These are phyloP conservation scores for Protomyces arabidopsidicola DNA, from an alignment of 1,139 yeast species.

Conservation along the genomic window DNA sequence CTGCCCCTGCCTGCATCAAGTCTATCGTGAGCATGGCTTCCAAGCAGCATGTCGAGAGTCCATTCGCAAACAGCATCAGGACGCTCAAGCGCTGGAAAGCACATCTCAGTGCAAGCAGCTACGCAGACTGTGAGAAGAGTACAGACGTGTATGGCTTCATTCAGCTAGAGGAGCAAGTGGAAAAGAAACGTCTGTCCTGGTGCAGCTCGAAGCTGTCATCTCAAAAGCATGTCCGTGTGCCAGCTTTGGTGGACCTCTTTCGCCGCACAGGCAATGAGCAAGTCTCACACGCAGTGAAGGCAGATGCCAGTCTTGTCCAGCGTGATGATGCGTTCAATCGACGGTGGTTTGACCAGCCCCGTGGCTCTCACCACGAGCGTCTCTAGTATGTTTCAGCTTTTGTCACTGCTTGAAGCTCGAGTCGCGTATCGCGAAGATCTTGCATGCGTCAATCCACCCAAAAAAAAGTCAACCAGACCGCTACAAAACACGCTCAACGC, in stretches of 20 bases:
- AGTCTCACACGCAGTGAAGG: background rate
- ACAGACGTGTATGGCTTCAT: background rate
- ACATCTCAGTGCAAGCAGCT: background rate
- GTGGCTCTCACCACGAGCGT: background rate
- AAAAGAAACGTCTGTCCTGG: background rate
- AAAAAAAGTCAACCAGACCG: background rate
- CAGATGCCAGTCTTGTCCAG: background rate
- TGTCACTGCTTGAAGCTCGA: too few relatives aligned
- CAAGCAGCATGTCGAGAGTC: background rate
- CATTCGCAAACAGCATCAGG: background rate
- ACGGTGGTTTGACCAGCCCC: slow-evolving; percentile 6
- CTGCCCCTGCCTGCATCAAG: background rate
- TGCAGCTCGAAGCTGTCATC: background rate
- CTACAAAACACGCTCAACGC: background rate
- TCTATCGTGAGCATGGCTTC: background rate
- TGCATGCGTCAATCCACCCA: too few relatives aligned
- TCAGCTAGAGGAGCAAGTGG: background rate
- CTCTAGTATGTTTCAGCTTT: background rate
- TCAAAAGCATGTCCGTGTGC: background rate
- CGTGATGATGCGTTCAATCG: slow-evolving; percentile 13
- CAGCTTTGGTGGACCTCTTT: background rate
- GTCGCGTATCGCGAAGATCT: too few relatives aligned
- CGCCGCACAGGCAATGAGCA: background rate
- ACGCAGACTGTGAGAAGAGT: background rate
- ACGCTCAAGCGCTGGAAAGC: background rate